These are phyloP conservation scores for Dianthus caryophyllus DNA, from an alignment of 148 eudicot genomes.

Conservation along the genomic window DNA sequence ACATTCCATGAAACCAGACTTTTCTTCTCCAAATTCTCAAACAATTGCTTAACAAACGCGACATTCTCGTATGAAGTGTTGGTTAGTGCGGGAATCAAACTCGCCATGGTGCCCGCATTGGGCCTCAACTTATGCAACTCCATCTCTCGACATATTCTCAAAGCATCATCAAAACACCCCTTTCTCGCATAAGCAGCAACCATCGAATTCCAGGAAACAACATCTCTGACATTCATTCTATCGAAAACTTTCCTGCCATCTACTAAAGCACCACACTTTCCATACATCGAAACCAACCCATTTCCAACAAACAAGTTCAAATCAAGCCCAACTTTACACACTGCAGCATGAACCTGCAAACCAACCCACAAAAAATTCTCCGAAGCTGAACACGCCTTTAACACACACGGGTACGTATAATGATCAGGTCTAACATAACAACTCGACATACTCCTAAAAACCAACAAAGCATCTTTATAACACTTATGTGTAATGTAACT, in stretches of 20 bases:
- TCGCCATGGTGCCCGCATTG: conserved; percentile 77
- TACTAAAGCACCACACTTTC: conserved; percentile 54
- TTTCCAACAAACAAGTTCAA: conserved; percentile 54
- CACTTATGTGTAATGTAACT: conserved; percentile 56
- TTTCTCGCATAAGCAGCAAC: conserved; percentile 63
- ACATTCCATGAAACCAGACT: conserved; percentile 71
- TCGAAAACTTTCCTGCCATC: conserved; percentile 51
- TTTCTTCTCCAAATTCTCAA: conserved; percentile 33
- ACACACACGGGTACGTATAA: conserved; percentile 68
- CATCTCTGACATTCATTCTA: conserved; percentile 55
- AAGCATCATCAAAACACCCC: conserved; percentile 59
- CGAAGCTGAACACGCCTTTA: conserved; percentile 64
- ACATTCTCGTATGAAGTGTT: conserved; percentile 50
- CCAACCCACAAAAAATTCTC: conserved; percentile 50
- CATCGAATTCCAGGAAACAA: conserved; percentile 76
- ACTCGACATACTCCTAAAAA: conserved; percentile 42
- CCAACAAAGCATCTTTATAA: conserved; percentile 46
- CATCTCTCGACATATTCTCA: conserved; percentile 64
- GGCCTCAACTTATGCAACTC: conserved; percentile 33
- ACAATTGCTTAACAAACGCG: conserved; percentile 49
- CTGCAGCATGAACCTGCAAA: conserved; percentile 48
- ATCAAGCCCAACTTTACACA: conserved; percentile 45
- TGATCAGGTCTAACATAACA: conserved; percentile 49
- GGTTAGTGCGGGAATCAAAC: conserved; percentile 63
- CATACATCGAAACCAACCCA: conserved; percentile 73